Conservation (phyloP, 2,329 filamentous ascomycete species). For the Aspergillus japonicus region DNA sequence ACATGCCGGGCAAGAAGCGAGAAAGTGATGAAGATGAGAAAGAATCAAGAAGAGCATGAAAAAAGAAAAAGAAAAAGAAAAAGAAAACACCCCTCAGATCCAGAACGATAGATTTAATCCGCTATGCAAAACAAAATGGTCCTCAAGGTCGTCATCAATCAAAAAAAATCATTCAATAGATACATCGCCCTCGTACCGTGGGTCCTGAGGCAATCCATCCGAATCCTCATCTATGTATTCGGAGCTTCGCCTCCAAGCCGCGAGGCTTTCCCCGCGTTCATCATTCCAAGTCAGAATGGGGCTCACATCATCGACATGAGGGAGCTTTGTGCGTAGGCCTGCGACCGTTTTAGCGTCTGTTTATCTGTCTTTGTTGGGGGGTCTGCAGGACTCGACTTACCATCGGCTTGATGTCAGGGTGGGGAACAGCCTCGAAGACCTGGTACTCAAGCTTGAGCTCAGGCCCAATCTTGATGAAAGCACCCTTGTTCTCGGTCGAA, state of each 20-base stretch:
- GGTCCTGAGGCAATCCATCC: conserved; percentile 9
- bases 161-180: conserved; percentile 16
- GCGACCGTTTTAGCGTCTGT: conserved; percentile 10
- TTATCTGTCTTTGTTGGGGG: not conserved
- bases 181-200: conserved; percentile 16
- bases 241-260: not conserved
- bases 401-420: conserved; percentile 94
- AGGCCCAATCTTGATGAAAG: conserved; percentile 93
- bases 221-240: conserved; percentile 7
- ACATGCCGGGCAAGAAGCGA: not conserved
- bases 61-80: not conserved
- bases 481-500: conserved; percentile 95
- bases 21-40: not conserved
- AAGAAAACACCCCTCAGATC: conserved; percentile 2
- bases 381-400: conserved; percentile 43
- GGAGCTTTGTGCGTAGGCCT: conserved; percentile 83
- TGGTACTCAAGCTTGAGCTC: conserved; percentile 90
- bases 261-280: conserved; percentile 21
- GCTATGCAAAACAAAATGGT: conserved; percentile 27
- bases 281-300: conserved; percentile 20
- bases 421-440: conserved; percentile 93
- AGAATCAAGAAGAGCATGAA: not conserved
- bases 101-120: conserved; percentile 16
- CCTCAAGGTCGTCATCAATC: conserved; percentile 15
- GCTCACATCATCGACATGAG: conserved; percentile 74